A percentile compares a stretch with the other conserved stretches of the same genome.
Conservation (phyloP, 495 filamentous ascomycete genomes). For the Neurospora sublineolata region DNA sequence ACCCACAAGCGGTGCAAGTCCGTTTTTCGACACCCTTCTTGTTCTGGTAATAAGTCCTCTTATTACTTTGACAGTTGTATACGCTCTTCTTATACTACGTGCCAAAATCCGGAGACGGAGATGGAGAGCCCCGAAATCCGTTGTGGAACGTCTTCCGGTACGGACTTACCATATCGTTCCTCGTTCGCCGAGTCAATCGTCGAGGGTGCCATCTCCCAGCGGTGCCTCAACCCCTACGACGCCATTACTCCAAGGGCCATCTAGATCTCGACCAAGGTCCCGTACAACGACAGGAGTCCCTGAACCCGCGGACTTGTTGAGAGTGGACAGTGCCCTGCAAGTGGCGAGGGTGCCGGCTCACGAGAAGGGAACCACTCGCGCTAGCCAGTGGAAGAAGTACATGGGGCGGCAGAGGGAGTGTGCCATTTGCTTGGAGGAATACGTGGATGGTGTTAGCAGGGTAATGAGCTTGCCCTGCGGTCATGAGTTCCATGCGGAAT, state of each 20-base stretch:
- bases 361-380: constrained; percentile 40
- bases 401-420: constrained; percentile 84
- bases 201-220: constrained; percentile 41
- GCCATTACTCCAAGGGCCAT: constrained; percentile 56
- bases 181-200: constrained; percentile 47
- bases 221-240: constrained; percentile 56
- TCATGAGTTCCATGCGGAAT: constrained; percentile 94
- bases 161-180: constrained; percentile 83
- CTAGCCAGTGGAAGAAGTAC: constrained; percentile 65
- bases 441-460: constrained; percentile 82
- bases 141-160: constrained; percentile 90
- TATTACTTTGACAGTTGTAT: constrained; percentile 85
- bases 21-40: constrained; percentile 90
- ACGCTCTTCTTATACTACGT: constrained; percentile 75
- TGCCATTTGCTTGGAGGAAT: constrained; percentile 96
- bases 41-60: constrained; percentile 88
- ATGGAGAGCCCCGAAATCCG: constrained; percentile 92
- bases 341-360: constrained; percentile 15
- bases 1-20: constrained; percentile 79
- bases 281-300: constrained; percentile 51
- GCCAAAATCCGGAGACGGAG: constrained; percentile 80
- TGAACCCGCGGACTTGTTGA: constrained; percentile 28
- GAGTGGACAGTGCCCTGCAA: constrained; percentile 28
- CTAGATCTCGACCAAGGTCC: constrained; percentile 49
- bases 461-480: constrained; percentile 99